A percentile compares a stretch with the other conserved stretches of the same genome.
phyloP scores from a whole-genome alignment of 257 asterid genomes.

The Lithospermum erythrorhizon region DNA sequence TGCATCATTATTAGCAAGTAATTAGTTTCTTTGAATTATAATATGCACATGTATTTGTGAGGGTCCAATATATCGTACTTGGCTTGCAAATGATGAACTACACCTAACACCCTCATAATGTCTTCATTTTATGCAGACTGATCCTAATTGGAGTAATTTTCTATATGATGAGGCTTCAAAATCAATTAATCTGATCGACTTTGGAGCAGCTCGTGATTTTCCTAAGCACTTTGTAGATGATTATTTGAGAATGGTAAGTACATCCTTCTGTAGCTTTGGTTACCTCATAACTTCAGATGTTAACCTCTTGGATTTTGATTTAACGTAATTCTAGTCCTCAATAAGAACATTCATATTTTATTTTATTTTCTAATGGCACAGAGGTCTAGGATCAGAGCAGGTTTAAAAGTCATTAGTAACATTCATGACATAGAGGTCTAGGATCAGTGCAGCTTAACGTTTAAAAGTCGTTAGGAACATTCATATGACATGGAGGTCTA shows the following conservation, averaged over 20 bases:
- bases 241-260: slow-evolving; percentile 69
- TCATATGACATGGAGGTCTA: neutral
- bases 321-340: neutral
- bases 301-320: neutral
- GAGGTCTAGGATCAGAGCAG: neutral
- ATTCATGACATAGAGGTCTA: neutral
- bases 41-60: neutral
- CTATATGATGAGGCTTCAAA: slow-evolving; percentile 49
- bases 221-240: slow-evolving; percentile 78
- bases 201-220: slow-evolving; percentile 89
- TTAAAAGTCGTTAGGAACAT: too few relatives aligned
- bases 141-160: slow-evolving; percentile 99
- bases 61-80: neutral
- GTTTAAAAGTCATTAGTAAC: too few relatives aligned
- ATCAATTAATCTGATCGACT: slow-evolving; percentile 80
- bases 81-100: neutral
- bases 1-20: neutral
- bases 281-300: slow-evolving; percentile 6
- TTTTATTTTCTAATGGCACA: too few relatives aligned
- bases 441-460: neutral
- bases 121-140: slow-evolving; percentile 64
- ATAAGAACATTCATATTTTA: too few relatives aligned
- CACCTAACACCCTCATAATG: slow-evolving; percentile 7
- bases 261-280: neutral
- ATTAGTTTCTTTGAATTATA: too few relatives aligned